Conservation (phyloP, 148 eudicot genomes). For the Heliamphora exappendiculata region DNA sequence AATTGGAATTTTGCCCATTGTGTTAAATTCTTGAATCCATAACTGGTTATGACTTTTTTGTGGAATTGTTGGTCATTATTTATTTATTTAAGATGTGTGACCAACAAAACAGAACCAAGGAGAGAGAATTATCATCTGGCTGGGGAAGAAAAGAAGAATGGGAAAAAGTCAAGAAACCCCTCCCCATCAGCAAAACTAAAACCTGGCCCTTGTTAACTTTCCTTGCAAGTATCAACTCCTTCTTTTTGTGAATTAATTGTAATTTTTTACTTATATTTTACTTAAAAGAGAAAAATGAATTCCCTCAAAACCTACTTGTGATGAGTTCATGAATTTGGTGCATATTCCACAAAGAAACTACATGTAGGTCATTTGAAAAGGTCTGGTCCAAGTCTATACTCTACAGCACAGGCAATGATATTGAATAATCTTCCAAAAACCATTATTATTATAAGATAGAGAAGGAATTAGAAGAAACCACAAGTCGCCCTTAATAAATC, state of each 20-base stretch:
- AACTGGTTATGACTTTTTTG: no score
- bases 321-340: constrained; percentile 6
- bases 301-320: constrained; percentile 5
- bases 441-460: not conserved
- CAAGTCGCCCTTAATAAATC: not conserved
- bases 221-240: constrained; percentile 2
- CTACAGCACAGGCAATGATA: not conserved
- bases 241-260: not conserved
- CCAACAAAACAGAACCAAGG: not conserved
- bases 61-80: not conserved
- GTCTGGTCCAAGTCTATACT: no score
- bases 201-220: constrained; percentile 7
- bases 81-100: not conserved
- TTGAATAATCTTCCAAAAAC: not conserved
- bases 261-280: not conserved
- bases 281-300: not conserved
- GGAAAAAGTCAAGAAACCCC: constrained; percentile 12
- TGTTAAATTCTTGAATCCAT: no score
- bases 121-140: not conserved
- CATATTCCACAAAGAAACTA: constrained; percentile 8
- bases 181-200: not conserved
- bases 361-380: constrained; percentile 12
- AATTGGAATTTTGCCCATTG: no score
- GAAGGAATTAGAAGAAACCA: not conserved
- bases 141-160: not conserved